phyloP scores from a whole-genome alignment of 2,329 filamentous ascomycete genomes.

The Aureobasidium sp. region DNA sequence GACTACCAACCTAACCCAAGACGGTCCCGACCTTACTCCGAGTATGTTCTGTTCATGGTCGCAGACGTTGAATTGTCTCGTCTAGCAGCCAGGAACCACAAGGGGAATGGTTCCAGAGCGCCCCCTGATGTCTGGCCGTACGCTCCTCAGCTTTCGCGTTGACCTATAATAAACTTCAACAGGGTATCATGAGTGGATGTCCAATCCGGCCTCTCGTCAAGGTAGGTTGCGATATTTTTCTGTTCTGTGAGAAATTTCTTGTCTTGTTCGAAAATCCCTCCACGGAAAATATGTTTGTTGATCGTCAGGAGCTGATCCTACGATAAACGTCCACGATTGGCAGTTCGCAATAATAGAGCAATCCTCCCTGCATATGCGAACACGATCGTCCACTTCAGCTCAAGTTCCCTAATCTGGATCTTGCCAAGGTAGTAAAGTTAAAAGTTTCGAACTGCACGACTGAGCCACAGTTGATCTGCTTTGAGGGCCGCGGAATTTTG shows the following conservation, averaged over 20 bases:
- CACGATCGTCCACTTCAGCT: not conserved
- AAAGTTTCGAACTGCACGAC: not conserved
- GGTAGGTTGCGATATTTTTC: not conserved
- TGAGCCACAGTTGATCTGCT: not conserved
- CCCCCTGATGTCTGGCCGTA: not conserved
- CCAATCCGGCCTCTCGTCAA: not conserved
- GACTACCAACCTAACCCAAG: not conserved
- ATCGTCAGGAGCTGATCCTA: slow-evolving; percentile 12
- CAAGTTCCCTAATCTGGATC: not conserved
- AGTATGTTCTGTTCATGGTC: not conserved
- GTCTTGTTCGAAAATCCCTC: not conserved
- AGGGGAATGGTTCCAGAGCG: not conserved
- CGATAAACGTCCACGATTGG: slow-evolving; percentile 1
- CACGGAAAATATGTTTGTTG: not conserved
- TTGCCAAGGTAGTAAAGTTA: not conserved
- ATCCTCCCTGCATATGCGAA: slow-evolving; percentile 13
- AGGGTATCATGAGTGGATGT: not conserved
- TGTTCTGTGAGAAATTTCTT: not conserved
- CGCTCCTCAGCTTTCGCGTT: not conserved
- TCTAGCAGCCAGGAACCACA: not conserved
- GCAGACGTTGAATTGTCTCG: slow-evolving; percentile 7
- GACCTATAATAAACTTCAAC: not conserved
- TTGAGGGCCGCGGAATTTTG: not conserved
- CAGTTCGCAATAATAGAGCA: not conserved
- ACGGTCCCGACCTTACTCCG: not conserved